Evolutionary conservation across 257 asterid genomes (phyloP).

Genomic region (Catharanthus roseus): DNA sequence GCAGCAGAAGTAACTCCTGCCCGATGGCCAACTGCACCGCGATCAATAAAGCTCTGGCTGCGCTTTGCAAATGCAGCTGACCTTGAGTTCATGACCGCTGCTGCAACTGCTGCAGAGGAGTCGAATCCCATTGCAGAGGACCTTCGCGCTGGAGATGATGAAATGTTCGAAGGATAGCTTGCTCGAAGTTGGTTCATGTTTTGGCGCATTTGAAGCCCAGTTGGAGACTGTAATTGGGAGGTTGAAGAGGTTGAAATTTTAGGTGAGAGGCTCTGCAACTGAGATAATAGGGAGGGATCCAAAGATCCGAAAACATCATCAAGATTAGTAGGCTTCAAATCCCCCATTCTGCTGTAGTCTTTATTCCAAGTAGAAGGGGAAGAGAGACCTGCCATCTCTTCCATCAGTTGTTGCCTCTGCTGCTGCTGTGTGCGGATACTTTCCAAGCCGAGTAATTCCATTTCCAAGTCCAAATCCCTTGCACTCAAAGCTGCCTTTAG

Average conservation of each 20-base stretch:
- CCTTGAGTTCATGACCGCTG: slow-evolving; percentile 82
- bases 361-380: slow-evolving; percentile 44
- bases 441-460: slow-evolving; percentile 54
- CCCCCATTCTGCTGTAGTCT: slow-evolving; percentile 41
- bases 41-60: slow-evolving; percentile 87
- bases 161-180: slow-evolving; percentile 49
- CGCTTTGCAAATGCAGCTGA: slow-evolving; percentile 64
- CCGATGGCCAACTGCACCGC: slow-evolving; percentile 29
- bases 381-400: slow-evolving; percentile 63
- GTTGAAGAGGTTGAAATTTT: slow-evolving; percentile 27
- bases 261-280: slow-evolving; percentile 53
- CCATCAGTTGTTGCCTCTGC: slow-evolving; percentile 49
- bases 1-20: slow-evolving; percentile 21
- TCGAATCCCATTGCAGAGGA: slow-evolving; percentile 56
- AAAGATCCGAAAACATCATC: slow-evolving; percentile 71
- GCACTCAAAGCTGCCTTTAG: slow-evolving; percentile 53
- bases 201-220: slow-evolving; percentile 50
- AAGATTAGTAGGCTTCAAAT: slow-evolving; percentile 61
- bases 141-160: slow-evolving; percentile 57
- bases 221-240: slow-evolving; percentile 49
- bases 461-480: slow-evolving; percentile 48
- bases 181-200: slow-evolving; percentile 61
- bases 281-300: slow-evolving; percentile 54
- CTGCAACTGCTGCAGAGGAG: slow-evolving; percentile 81
- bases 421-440: slow-evolving; percentile 49